These are phyloP conservation scores for Tremella mesenterica DNA, from an alignment of 768 basidiomycete genomes.

Conservation along the genomic window DNA sequence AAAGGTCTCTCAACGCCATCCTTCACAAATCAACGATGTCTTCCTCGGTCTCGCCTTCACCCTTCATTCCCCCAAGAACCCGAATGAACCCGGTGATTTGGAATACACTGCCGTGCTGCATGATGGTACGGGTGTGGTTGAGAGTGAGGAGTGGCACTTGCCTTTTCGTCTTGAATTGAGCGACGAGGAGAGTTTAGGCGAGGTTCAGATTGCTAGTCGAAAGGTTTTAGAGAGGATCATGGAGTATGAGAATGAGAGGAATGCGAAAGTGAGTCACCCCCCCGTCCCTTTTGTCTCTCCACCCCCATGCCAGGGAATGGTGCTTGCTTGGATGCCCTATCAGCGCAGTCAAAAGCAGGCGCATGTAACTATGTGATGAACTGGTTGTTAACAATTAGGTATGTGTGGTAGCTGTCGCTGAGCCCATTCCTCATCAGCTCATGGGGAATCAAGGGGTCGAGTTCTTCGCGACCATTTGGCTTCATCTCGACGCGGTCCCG, in stretches of 20 bases:
- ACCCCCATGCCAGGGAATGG: background rate
- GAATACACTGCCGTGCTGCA: constrained; percentile 31
- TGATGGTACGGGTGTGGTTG: constrained; percentile 36
- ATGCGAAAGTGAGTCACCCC: constrained; percentile 28
- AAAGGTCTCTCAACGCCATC: constrained; percentile 11
- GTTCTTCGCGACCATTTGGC: constrained; percentile 31
- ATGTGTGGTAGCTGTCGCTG: constrained; percentile 28
- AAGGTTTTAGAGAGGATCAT: constrained; percentile 16
- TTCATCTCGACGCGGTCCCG: constrained; percentile 37
- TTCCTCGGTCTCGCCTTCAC: constrained; percentile 31
- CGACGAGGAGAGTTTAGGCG: constrained; percentile 8
- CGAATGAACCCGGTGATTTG: constrained; percentile 11
- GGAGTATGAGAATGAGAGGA: constrained; percentile 19
- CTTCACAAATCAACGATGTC: constrained; percentile 24
- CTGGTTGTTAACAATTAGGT: no score
- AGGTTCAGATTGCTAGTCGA: constrained; percentile 12
- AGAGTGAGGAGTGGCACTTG: constrained; percentile 22
- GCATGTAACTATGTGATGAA: constrained; percentile 5
- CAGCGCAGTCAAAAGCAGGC: background rate
- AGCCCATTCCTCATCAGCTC: constrained; percentile 30
- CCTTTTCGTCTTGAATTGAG: constrained; percentile 3
- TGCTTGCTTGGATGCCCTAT: background rate
- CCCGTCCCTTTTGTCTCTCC: no score
- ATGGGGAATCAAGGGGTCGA: constrained; percentile 14
- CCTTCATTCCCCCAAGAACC: constrained; percentile 5